Evolutionary conservation across 1,284 basidiomycete species (phyloP).

Genomic region (Pseudozyma pruni): DNA sequence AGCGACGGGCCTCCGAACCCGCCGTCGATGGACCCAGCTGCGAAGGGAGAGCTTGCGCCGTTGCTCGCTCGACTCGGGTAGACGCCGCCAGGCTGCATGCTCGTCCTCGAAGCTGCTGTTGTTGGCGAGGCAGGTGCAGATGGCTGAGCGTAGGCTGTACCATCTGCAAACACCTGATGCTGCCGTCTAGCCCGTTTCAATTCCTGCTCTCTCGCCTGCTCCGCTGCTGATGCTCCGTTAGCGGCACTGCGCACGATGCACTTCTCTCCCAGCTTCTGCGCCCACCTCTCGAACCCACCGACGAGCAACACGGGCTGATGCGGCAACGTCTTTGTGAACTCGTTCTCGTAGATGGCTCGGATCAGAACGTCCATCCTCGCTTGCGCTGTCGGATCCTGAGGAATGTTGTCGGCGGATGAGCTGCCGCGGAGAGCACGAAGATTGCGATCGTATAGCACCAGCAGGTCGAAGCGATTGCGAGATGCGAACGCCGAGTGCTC

Average conservation of each 20-base stretch:
- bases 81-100: conserved; percentile 38
- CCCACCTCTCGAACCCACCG: conserved; percentile 88
- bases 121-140: conserved; percentile 24
- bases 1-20: conserved; percentile 43
- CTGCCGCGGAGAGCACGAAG: conserved; percentile 35
- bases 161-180: conserved; percentile 40
- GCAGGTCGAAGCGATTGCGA: conserved; percentile 86
- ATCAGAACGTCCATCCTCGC: conserved; percentile 46
- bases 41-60: conserved; percentile 22
- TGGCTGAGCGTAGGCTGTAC: conserved; percentile 4
- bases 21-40: conserved; percentile 13
- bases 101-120: neutral
- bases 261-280: conserved; percentile 74
- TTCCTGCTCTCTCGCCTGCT: conserved; percentile 34
- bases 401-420: conserved; percentile 17
- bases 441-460: conserved; percentile 84
- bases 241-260: conserved; percentile 68
- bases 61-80: conserved; percentile 36
- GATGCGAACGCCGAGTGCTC: conserved; percentile 81
- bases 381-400: conserved; percentile 40
- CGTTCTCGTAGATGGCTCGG: conserved; percentile 57
- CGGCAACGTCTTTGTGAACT: conserved; percentile 71
- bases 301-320: conserved; percentile 83
- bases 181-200: conserved; percentile 44
- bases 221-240: conserved; percentile 5